Evolutionary conservation across 495 filamentous ascomycete species (phyloP).

Genomic region (Evernia prunastri): DNA sequence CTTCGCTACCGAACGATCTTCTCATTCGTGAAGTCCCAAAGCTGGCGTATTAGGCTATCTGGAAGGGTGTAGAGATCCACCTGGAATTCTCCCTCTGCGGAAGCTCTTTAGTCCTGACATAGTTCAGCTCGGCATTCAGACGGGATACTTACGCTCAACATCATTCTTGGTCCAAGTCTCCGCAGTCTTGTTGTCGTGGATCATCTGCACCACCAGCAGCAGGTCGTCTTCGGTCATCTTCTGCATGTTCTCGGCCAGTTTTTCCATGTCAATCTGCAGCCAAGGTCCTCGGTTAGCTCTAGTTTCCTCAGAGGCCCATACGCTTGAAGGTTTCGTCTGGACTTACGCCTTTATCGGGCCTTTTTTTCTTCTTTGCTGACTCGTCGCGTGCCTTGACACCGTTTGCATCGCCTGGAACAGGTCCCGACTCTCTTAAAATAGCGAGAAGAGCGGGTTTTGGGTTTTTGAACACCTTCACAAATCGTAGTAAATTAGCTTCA

Average conservation of each 20-base stretch:
- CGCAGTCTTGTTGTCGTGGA: slow-evolving; percentile 88
- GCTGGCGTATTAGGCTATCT: slow-evolving; percentile 69
- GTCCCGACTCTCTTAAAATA: slow-evolving; percentile 70
- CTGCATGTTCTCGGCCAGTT: slow-evolving; percentile 87
- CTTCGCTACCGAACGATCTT: slow-evolving; percentile 24
- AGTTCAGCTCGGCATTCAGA: neutral
- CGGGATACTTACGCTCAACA: slow-evolving; percentile 64
- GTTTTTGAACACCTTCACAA: slow-evolving; percentile 71
- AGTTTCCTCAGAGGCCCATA: neutral
- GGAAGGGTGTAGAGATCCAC: slow-evolving; percentile 96
- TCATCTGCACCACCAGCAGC: slow-evolving; percentile 90
- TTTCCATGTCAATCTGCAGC: slow-evolving; percentile 79
- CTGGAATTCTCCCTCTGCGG: slow-evolving; percentile 88
- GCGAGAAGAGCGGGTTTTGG: slow-evolving; percentile 75
- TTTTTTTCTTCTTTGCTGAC: slow-evolving; percentile 69
- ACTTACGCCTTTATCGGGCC: slow-evolving; percentile 59
- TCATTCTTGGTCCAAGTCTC: slow-evolving; percentile 97
- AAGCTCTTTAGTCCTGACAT: neutral
- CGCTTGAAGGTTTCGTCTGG: neutral
- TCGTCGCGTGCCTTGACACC: slow-evolving; percentile 53
- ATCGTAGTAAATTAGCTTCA: neutral
- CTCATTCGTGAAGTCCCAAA: slow-evolving; percentile 77
- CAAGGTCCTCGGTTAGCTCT: slow-evolving; percentile 13
- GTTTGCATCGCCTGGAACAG: slow-evolving; percentile 70
- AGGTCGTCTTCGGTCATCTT: slow-evolving; percentile 83